These are phyloP conservation scores for Poronia punctata DNA, from an alignment of 495 filamentous ascomycete species.

Conservation along the genomic window DNA sequence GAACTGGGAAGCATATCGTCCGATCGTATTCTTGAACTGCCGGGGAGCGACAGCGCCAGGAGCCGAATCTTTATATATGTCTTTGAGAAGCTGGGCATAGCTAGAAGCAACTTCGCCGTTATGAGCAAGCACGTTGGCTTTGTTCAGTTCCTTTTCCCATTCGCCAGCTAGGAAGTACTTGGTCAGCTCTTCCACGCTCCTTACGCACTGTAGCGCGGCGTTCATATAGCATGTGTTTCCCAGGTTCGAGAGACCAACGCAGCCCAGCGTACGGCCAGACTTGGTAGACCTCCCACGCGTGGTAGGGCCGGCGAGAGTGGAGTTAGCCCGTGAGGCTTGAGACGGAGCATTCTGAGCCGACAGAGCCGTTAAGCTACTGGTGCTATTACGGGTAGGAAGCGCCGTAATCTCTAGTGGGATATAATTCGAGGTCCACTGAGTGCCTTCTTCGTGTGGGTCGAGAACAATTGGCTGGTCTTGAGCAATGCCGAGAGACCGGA, in stretches of 20 bases:
- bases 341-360: slow-evolving; percentile 20
- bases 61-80: slow-evolving; percentile 59
- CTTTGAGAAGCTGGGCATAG: slow-evolving; percentile 65
- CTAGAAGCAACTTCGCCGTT: slow-evolving; percentile 74
- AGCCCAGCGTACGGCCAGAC: slow-evolving; percentile 57
- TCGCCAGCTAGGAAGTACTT: slow-evolving; percentile 76
- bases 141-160: slow-evolving; percentile 74
- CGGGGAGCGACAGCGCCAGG: slow-evolving; percentile 61
- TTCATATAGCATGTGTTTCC: slow-evolving; percentile 99
- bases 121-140: slow-evolving; percentile 74
- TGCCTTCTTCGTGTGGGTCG: slow-evolving; percentile 24
- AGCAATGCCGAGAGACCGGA: slow-evolving; percentile 21
- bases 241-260: slow-evolving; percentile 77
- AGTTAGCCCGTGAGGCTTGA: slow-evolving; percentile 57
- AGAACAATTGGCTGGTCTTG: slow-evolving; percentile 34
- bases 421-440: slow-evolving; percentile 21
- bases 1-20: slow-evolving; percentile 72
- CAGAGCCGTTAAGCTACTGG: slow-evolving; percentile 21
- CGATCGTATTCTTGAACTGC: slow-evolving; percentile 73
- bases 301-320: slow-evolving; percentile 46
- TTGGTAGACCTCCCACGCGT: slow-evolving; percentile 59
- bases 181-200: slow-evolving; percentile 84
- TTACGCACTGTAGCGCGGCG: slow-evolving; percentile 87
- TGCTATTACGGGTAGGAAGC: slow-evolving; percentile 21
- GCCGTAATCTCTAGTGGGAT: slow-evolving; percentile 11